phyloP scores from a whole-genome alignment of 2,329 filamentous ascomycete genomes.

The Cladosporium cucumerinum region DNA sequence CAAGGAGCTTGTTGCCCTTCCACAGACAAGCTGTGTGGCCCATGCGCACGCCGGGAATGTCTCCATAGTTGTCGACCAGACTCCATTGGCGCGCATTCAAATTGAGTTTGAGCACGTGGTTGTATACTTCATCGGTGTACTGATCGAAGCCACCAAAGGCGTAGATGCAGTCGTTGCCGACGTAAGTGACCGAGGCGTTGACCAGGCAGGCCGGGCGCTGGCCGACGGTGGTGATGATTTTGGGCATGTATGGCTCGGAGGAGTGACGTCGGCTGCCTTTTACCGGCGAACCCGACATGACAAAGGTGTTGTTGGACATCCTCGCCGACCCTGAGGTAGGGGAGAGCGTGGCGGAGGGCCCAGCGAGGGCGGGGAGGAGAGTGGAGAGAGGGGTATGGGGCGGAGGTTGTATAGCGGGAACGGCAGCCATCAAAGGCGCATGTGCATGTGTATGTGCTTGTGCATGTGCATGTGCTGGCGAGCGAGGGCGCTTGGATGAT shows the following conservation, averaged over 20 bases:
- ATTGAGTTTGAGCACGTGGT: constrained; percentile 89
- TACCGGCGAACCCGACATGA: constrained; percentile 82
- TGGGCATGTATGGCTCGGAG: constrained; percentile 76
- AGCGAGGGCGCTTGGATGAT: neutral
- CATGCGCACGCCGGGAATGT: constrained; percentile 96
- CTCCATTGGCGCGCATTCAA: constrained; percentile 88
- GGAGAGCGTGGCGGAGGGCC: constrained; percentile 3
- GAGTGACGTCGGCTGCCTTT: constrained; percentile 57
- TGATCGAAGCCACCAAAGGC: constrained; percentile 98
- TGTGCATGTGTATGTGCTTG: neutral
- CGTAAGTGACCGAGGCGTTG: constrained; percentile 98
- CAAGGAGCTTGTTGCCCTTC: constrained; percentile 88
- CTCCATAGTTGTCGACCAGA: constrained; percentile 95
- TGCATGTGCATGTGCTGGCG: neutral
- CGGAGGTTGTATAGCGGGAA: neutral
- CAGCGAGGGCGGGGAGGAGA: constrained; percentile 2
- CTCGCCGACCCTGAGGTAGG: constrained; percentile 8
- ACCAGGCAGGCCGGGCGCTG: constrained; percentile 86
- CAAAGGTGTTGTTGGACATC: constrained; percentile 68
- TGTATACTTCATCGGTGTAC: constrained; percentile 98
- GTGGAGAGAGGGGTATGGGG: constrained; percentile 10
- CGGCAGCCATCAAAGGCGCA: constrained; percentile 9
- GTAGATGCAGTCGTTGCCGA: constrained; percentile 94
- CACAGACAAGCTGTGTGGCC: constrained; percentile 97
- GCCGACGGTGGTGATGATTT: constrained; percentile 62